Base-by-base conservation (phyloP, 1,284 basidiomycete species). In the Ceratobasidium sp. region DNA sequence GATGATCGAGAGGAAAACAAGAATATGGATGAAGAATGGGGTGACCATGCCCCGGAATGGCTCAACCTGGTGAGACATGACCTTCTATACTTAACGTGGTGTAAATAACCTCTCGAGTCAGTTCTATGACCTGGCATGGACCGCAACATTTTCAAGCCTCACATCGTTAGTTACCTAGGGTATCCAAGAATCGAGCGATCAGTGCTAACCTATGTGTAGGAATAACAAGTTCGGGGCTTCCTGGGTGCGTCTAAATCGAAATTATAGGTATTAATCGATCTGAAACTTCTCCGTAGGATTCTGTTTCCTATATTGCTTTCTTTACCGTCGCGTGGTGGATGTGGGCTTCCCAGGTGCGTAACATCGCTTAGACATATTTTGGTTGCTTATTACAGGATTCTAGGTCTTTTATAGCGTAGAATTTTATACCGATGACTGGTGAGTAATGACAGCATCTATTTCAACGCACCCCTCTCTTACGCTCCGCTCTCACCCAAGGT, bases 391-490 rank as follows among this genome's bases (percentile, higher is more conserved):
- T 4, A 7, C 41, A 11, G 33, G 2, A 29, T 33, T 11, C 29
- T n/a, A 71, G 69, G 44, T 62, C 2, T 62, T 60, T n/a, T 73
- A 73, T 36, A 73, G 27, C n/a, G 59, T 62, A 47, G 69, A 73
- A 2, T 73, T 73, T 31, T 62, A 53, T 47, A 62, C 69, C 1
- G 48, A 73, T 8, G 69, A 73, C 27, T 73, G 69, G 69, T 73
- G 47, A 60, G 29, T 31, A 7, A n/a, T 7, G 9, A 17, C 11
- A 27, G 15, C 24, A 45, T n/a, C 11, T 41, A 41, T 41, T 41
- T 41, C 6, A 41, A 41, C 36, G 11, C 11, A 41, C 11, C 11
- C 4, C 36, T 5, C 4, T 41, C 36, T 41, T 41, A 41, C 11
- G 36, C 36, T 41, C 36, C 4, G 11, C 11, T 41, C 36, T 11